phyloP scores from a whole-genome alignment of 2,329 filamentous ascomycete genomes.

The Fusarium circinatum region DNA sequence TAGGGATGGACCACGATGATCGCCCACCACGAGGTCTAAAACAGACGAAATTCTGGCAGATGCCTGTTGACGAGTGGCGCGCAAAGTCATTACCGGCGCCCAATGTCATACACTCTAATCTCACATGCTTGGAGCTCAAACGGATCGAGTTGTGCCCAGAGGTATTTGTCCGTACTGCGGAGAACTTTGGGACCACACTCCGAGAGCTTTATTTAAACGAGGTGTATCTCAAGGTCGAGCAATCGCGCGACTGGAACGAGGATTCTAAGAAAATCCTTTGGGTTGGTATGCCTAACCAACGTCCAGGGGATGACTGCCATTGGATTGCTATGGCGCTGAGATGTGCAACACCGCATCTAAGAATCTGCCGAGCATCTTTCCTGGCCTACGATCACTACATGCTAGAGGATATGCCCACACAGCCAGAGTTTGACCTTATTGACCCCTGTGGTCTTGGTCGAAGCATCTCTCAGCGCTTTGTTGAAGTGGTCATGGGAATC shows the following conservation, averaged over 20 bases:
- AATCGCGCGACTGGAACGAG: slow-evolving; percentile 48
- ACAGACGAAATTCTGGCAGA: slow-evolving; percentile 51
- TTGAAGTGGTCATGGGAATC: slow-evolving; percentile 56
- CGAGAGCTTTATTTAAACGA: slow-evolving; percentile 58
- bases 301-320: slow-evolving; percentile 48
- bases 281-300: slow-evolving; percentile 57
- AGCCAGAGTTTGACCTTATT: slow-evolving; percentile 52
- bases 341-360: slow-evolving; percentile 48
- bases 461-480: slow-evolving; percentile 57
- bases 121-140: slow-evolving; percentile 58
- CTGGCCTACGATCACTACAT: slow-evolving; percentile 57
- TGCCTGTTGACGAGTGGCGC: slow-evolving; percentile 53
- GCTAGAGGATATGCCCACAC: slow-evolving; percentile 43
- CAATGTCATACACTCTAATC: slow-evolving; percentile 48
- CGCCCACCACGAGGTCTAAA: slow-evolving; percentile 51
- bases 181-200: slow-evolving; percentile 52
- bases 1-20: slow-evolving; percentile 57
- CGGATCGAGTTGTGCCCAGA: slow-evolving; percentile 53
- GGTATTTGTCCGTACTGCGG: slow-evolving; percentile 48
- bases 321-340: slow-evolving; percentile 58
- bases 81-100: slow-evolving; percentile 52
- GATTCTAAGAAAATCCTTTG: slow-evolving; percentile 53
- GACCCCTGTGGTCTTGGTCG: slow-evolving; percentile 56
- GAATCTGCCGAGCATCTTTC: slow-evolving; percentile 56
- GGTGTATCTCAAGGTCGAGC: slow-evolving; percentile 57